A percentile compares a stretch with the other conserved stretches of the same genome.
Conservation (phyloP, 768 basidiomycete species). For the Pulveroboletus sp. region DNA sequence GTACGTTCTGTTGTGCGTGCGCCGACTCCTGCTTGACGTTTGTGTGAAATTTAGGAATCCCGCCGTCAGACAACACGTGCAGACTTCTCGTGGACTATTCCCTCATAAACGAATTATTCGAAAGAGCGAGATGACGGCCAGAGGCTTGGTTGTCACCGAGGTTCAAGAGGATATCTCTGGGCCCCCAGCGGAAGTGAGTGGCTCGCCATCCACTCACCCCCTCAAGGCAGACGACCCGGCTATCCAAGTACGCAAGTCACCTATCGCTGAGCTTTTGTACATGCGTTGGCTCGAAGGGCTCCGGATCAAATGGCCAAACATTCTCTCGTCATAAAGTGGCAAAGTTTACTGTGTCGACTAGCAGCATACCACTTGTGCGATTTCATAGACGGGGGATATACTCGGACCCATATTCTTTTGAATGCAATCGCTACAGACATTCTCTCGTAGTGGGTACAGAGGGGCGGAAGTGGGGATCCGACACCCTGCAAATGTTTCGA, state of each 20-base stretch:
- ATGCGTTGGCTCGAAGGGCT: slow-evolving; percentile 95
- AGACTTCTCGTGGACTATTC: slow-evolving; percentile 75
- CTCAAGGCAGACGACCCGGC: slow-evolving; percentile 37
- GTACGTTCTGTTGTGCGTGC: slow-evolving; percentile 43
- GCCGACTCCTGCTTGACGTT: slow-evolving; percentile 3
- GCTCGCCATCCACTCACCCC: slow-evolving; percentile 26
- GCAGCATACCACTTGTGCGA: neutral
- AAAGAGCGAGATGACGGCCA: slow-evolving; percentile 80
- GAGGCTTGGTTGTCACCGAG: slow-evolving; percentile 79
- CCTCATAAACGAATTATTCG: slow-evolving; percentile 75
- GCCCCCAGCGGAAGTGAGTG: slow-evolving; percentile 36
- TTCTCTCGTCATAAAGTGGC: slow-evolving; percentile 35
- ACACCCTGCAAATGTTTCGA: neutral
- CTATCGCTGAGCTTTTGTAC: slow-evolving; percentile 94
- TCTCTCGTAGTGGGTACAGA: too few relatives aligned
- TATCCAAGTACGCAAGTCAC: slow-evolving; percentile 60
- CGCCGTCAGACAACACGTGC: slow-evolving; percentile 76
- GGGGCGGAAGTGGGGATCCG: neutral
- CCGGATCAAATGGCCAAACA: slow-evolving; percentile 83
- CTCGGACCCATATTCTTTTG: slow-evolving; percentile 1
- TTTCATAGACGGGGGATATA: neutral
- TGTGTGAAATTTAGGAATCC: slow-evolving; percentile 50
- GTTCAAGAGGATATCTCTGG: slow-evolving; percentile 67
- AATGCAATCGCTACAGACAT: neutral
- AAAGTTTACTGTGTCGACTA: neutral